Percentiles rank a stretch among this genome's conserved stretches.
phyloP scores from a whole-genome alignment of 2,329 filamentous ascomycete genomes.

The Exophiala aquamarina region DNA sequence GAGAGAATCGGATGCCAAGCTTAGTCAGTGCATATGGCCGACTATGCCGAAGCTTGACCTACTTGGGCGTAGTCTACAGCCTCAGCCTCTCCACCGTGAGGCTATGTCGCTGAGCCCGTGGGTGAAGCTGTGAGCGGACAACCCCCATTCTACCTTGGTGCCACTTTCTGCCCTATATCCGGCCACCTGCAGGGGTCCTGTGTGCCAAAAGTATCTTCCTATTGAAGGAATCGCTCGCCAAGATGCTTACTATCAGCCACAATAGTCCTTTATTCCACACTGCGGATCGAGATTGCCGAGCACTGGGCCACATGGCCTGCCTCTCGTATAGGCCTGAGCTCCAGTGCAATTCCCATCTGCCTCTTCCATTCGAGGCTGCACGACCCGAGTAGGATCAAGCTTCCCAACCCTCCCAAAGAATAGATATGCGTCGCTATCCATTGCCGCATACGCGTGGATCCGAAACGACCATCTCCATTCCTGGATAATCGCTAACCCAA shows the following conservation, averaged over 20 bases:
- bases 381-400: slow-evolving; percentile 13
- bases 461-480: too few relatives aligned
- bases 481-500: too few relatives aligned
- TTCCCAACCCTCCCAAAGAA: not conserved
- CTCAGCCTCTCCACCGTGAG: slow-evolving; percentile 17
- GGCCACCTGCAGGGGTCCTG: not conserved
- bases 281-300: slow-evolving; percentile 18
- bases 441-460: too few relatives aligned
- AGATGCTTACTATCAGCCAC: slow-evolving; percentile 15
- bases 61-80: slow-evolving; percentile 1
- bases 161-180: slow-evolving; percentile 8
- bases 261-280: not conserved
- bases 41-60: slow-evolving; percentile 15
- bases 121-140: too few relatives aligned
- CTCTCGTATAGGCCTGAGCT: not conserved
- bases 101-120: slow-evolving; percentile 9
- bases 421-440: too few relatives aligned
- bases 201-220: not conserved
- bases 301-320: slow-evolving; percentile 5
- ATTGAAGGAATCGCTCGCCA: slow-evolving; percentile 1
- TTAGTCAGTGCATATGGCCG: slow-evolving; percentile 12
- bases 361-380: slow-evolving; percentile 8
- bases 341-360: slow-evolving; percentile 8
- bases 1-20: slow-evolving; percentile 2
- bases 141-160: too few relatives aligned